These are phyloP conservation scores for Dispira parvispora DNA, from an alignment of 192 early-diverging fungal genomes.

Conservation along the genomic window DNA sequence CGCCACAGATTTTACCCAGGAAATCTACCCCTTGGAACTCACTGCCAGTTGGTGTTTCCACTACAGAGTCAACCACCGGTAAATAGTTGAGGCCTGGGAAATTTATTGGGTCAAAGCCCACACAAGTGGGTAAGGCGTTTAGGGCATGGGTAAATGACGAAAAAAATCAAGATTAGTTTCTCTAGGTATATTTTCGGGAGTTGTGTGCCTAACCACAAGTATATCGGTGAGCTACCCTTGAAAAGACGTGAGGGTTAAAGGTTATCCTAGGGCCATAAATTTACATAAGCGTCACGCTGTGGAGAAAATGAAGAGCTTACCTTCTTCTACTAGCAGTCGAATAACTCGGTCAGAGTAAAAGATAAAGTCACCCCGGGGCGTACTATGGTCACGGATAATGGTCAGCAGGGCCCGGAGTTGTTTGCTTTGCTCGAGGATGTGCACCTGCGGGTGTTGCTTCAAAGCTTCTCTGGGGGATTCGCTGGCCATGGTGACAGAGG, in stretches of 20 bases:
- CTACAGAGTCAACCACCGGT: slow-evolving; percentile 60
- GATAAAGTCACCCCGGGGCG: slow-evolving; percentile 78
- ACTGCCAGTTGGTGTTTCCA: slow-evolving; percentile 63
- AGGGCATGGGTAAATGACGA: too few species aligned
- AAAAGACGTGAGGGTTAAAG: too few species aligned
- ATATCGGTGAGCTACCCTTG: too few species aligned
- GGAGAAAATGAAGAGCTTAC: slow-evolving; percentile 14
- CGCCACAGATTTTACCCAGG: slow-evolving; percentile 78
- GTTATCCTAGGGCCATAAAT: too few species aligned
- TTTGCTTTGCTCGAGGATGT: slow-evolving; percentile 48
- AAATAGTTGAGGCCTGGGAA: slow-evolving; percentile 68
- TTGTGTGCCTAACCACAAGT: too few species aligned
- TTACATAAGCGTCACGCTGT: too few species aligned
- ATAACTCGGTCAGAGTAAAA: slow-evolving; percentile 82
- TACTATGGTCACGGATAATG: slow-evolving; percentile 66
- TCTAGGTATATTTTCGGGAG: too few species aligned
- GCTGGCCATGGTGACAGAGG: slow-evolving; percentile 12
- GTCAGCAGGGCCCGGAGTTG: slow-evolving; percentile 69
- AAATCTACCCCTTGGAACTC: slow-evolving; percentile 59
- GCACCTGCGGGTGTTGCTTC: slow-evolving; percentile 33
- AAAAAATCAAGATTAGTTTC: too few species aligned
- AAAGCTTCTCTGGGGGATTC: slow-evolving; percentile 17
- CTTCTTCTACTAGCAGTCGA: slow-evolving; percentile 83
- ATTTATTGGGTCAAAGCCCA: not conserved
- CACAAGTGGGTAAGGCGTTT: too few species aligned